These are phyloP conservation scores for Dothistroma pini DNA, from an alignment of 2,329 filamentous ascomycete species.

Conservation along the genomic window DNA sequence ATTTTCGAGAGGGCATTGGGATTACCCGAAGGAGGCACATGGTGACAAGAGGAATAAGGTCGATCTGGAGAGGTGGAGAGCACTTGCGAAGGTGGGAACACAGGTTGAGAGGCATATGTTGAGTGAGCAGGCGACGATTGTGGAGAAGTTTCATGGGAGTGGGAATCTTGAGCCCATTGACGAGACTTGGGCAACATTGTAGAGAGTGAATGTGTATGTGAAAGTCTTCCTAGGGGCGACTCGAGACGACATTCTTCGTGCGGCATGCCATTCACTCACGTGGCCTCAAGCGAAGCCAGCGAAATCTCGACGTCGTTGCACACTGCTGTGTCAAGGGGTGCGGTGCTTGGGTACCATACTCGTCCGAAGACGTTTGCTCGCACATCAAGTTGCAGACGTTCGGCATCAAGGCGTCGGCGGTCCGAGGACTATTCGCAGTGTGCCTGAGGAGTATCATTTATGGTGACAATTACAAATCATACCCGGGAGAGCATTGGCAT, in stretches of 20 bases:
- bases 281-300: not conserved
- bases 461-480: not conserved
- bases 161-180: not conserved
- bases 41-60: constrained; percentile 54
- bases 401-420: not conserved
- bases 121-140: constrained; percentile 48
- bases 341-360: too few relatives aligned
- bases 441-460: too few relatives aligned
- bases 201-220: not conserved
- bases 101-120: constrained; percentile 52
- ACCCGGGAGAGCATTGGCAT: not conserved
- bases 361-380: not conserved
- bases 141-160: not conserved
- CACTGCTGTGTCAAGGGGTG: not conserved
- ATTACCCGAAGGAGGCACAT: constrained; percentile 48
- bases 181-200: not conserved
- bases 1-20: constrained; percentile 56
- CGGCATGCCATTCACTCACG: not conserved
- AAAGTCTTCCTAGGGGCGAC: not conserved
- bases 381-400: not conserved
- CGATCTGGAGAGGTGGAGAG: constrained; percentile 53
- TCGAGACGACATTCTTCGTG: not conserved
- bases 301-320: not conserved
- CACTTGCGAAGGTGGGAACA: constrained; percentile 47
- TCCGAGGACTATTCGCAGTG: not conserved